Percentiles rank a stretch among this genome's conserved stretches.
These are phyloP conservation scores for Ulota crispa DNA, from an alignment of 225 moss, liverwort and hornwort species.

Conservation along the genomic window DNA sequence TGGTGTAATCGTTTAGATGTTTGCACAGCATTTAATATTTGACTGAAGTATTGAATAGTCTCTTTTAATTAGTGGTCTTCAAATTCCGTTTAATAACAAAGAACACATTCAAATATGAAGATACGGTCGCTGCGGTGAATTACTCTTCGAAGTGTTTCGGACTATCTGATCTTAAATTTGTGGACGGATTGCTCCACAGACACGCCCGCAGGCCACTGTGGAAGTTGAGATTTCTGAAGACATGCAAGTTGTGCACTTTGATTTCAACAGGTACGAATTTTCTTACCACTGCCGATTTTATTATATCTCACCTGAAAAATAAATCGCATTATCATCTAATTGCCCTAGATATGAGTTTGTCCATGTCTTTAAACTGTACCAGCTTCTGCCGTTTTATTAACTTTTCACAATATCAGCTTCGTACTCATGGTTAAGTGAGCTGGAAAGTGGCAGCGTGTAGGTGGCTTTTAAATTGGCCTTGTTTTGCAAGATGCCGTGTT, in stretches of 20 bases:
- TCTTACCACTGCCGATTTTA: constrained; percentile 5
- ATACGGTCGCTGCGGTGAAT: not conserved
- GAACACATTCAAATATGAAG: not conserved
- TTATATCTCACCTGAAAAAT: not conserved
- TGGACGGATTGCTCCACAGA: constrained; percentile 51
- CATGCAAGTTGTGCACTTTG: constrained; percentile 98
- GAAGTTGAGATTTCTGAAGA: constrained; percentile 99
- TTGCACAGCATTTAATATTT: not conserved
- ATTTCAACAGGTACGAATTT: constrained; percentile 81
- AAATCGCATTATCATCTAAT: not conserved
- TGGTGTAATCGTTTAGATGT: not conserved
- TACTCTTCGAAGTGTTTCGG: not conserved
- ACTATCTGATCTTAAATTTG: constrained; percentile 13
- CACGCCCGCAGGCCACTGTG: constrained; percentile 96
- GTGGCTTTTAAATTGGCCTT: not conserved
- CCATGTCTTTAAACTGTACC: not conserved
- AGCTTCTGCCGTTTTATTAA: not conserved
- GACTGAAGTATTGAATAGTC: not conserved
- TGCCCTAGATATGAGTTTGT: too few species aligned
- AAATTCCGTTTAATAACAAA: not conserved
- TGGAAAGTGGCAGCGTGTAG: not conserved
- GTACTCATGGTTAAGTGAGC: not conserved
- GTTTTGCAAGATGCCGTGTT: not conserved
- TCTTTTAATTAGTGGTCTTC: not conserved
- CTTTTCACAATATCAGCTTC: not conserved